Base-by-base conservation (phyloP, 768 basidiomycete genomes). In the Mrakia frigida region DNA sequence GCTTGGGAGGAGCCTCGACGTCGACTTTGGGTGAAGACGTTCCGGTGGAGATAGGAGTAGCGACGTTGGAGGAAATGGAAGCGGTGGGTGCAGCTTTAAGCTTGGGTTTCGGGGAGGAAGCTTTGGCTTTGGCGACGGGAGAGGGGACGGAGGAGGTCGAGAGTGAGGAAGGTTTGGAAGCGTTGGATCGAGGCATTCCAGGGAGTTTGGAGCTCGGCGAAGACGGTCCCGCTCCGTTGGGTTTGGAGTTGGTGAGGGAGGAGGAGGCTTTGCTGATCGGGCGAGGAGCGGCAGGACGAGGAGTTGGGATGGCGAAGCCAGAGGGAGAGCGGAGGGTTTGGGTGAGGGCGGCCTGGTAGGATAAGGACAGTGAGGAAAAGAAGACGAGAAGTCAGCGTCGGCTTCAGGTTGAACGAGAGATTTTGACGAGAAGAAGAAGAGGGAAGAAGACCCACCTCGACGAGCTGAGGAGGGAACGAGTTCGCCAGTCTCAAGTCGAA, bases 301-400 rank as follows among this genome's bases (percentile, higher is more conserved):
- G 63, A 37, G 63, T 13, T 18, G 63, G 63, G 33, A 33, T 65
- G 63, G 63, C 67, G 67, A 69, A 69, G 25, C 67, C 67, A 28
- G 67, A 69, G n/a, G n/a, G 35, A 43, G 35, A 41, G 13, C 41
- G n/a, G 16, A 28, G 25, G 2, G 21, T 16, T 43, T 43, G 35
- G 7, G 23, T 28, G 21, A 37, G 35, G 16, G 35, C 67, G 23
- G 63, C 37, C 31, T 65, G 63, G n/a, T n/a, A n/a, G n/a, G n/a
- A n/a, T n/a, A n/a, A n/a, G n/a, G n/a, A n/a, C n/a, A 28, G 33
- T 6, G 31, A 18, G 3, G 63, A 14, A 18, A 13, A 3, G 37
- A 18, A 39, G 41, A 10, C 25, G 67, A 69, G 23, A 37, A 43
- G 9, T 11, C 13, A 41, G 6, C 41, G 41, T 39, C 9, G 25